Evolutionary conservation across 2,329 filamentous ascomycete species (phyloP).

Genomic region (Verticillium longisporum): DNA sequence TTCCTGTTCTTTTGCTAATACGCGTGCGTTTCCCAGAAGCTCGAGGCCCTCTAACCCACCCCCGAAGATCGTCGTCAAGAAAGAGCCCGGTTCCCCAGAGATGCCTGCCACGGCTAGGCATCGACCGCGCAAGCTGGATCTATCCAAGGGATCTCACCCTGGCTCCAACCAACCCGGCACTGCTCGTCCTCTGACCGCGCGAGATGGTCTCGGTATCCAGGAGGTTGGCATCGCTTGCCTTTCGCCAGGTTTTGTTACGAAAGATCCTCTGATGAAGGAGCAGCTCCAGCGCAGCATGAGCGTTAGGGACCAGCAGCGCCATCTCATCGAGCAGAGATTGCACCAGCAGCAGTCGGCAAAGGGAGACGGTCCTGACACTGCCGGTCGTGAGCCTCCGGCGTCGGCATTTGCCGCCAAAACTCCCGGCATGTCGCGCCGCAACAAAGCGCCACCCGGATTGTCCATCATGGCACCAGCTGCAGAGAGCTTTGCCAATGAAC

Average conservation of each 20-base stretch:
- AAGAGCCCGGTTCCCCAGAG: conserved; percentile 85
- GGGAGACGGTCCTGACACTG: conserved; percentile 56
- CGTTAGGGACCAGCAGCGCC: conserved; percentile 87
- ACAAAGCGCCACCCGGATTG: conserved; percentile 80
- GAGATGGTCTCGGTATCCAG: conserved; percentile 76
- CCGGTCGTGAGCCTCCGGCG: conserved; percentile 36
- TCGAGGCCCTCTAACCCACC: conserved; percentile 46
- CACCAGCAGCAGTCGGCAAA: conserved; percentile 76
- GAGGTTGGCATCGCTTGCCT: conserved; percentile 91
- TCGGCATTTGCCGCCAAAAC: conserved; percentile 57
- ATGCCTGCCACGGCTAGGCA: conserved; percentile 62
- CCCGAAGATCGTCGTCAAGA: conserved; percentile 90
- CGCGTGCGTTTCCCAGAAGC: conserved; percentile 18
- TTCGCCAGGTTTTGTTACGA: conserved; percentile 91
- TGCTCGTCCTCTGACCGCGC: conserved; percentile 69
- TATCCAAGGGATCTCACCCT: conserved; percentile 56
- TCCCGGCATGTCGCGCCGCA: conserved; percentile 64
- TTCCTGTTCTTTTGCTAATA: background rate
- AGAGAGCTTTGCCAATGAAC: conserved; percentile 84
- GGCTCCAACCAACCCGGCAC: conserved; percentile 49
- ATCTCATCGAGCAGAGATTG: conserved; percentile 86
- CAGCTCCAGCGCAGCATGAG: conserved; percentile 91
- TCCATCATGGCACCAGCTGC: conserved; percentile 94
- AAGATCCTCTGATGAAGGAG: conserved; percentile 94
- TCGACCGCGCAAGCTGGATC: conserved; percentile 69